Evolutionary conservation across 345 rosid species (phyloP).

Genomic region (Gossypium arboreum): DNA sequence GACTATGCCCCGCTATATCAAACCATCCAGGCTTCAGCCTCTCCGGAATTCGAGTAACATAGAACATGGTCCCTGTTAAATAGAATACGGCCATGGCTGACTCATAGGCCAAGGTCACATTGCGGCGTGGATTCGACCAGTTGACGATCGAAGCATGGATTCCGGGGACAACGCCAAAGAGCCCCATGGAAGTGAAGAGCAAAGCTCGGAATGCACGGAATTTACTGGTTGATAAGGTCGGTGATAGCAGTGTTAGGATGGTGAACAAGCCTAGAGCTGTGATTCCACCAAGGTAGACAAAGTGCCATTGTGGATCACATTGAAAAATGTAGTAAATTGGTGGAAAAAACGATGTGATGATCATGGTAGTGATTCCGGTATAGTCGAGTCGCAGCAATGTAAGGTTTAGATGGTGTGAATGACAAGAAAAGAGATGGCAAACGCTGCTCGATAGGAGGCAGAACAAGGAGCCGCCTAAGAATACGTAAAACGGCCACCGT

Average conservation of each 20-base stretch:
- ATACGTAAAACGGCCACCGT: conserved; percentile 80
- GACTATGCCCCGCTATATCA: conserved; percentile 84
- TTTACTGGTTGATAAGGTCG: conserved; percentile 51
- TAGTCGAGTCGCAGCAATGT: conserved; percentile 65
- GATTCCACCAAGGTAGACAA: conserved; percentile 65
- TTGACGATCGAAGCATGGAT: conserved; percentile 55
- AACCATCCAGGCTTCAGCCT: conserved; percentile 82
- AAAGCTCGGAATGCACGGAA: conserved; percentile 59
- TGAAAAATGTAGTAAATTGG: conserved; percentile 84
- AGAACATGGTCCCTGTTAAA: conserved; percentile 62
- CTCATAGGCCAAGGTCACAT: conserved; percentile 58
- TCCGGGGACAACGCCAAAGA: conserved; percentile 71
- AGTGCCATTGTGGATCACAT: conserved; percentile 72
- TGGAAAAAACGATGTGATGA: conserved; percentile 91
- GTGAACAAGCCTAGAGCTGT: conserved; percentile 80
- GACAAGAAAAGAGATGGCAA: conserved; percentile 87
- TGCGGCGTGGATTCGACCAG: conserved; percentile 67
- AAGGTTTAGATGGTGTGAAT: conserved; percentile 56
- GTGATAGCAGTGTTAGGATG: conserved; percentile 60
- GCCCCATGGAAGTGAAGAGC: conserved; percentile 76
- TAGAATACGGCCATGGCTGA: conserved; percentile 73
- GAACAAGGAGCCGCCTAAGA: conserved; percentile 76
- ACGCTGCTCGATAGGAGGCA: conserved; percentile 78
- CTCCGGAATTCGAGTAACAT: conserved; percentile 72
- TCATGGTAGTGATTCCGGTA: conserved; percentile 69